These are phyloP conservation scores for Chiua virens DNA, from an alignment of 768 basidiomycete genomes.

Conservation along the genomic window DNA sequence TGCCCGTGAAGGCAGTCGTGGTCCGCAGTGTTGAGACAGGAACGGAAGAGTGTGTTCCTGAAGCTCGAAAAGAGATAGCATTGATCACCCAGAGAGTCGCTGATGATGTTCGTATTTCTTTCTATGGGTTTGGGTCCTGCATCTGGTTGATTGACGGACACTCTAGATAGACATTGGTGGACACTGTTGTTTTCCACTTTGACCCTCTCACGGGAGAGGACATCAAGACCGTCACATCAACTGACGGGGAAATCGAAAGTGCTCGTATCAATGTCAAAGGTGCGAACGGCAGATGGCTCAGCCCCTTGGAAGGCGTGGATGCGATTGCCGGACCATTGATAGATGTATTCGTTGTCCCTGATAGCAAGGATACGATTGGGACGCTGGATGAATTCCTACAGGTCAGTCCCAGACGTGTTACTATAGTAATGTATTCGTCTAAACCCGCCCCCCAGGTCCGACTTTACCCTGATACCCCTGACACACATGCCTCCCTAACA, in stretches of 20 bases:
- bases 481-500: constrained; percentile 43
- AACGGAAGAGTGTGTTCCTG: not conserved
- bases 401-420: constrained; percentile 41
- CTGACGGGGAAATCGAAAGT: not conserved
- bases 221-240: constrained; percentile 28
- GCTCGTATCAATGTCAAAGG: not conserved
- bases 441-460: constrained; percentile 43
- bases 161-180: constrained; percentile 54
- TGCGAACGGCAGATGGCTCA: constrained; percentile 23
- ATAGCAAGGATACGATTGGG: constrained; percentile 50
- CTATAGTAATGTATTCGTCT: not conserved
- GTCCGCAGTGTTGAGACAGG: constrained; percentile 35
- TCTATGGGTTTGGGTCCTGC: not conserved
- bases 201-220: constrained; percentile 81
- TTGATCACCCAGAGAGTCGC: constrained; percentile 62
- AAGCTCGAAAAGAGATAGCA: constrained; percentile 49
- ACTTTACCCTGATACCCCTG: constrained; percentile 63
- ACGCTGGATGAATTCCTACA: constrained; percentile 78
- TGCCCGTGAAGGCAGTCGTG: constrained; percentile 63
- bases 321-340: constrained; percentile 57
- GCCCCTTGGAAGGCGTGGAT: constrained; percentile 57
- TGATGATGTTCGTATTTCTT: constrained; percentile 51
- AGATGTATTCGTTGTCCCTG: constrained; percentile 57
- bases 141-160: constrained; percentile 6
- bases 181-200: constrained; percentile 76